Evolutionary conservation across 2,329 filamentous ascomycete species (phyloP), one percentile per base, ranked within the genome.

Genomic region (Hirsutella thompsonii): DNA sequence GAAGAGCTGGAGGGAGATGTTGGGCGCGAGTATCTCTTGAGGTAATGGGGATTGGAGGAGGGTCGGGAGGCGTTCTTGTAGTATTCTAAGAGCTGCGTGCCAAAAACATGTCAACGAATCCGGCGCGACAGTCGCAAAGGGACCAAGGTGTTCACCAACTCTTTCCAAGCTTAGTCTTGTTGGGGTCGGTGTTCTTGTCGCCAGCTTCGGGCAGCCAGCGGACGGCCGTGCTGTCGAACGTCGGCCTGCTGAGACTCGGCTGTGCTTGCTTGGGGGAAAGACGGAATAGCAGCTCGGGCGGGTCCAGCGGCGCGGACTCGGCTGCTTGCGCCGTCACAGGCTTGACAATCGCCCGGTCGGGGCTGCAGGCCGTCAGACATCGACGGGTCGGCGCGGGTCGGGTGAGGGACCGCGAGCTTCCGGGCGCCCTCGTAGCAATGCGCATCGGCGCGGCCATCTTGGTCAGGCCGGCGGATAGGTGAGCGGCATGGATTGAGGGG

Each of bases 21-120:
- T 74, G 28, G 85, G 80, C 33, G 82, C 78, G 48, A 93, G 77
- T 46, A 94, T 74, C 44, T 87, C 79, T 51, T 83, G 76, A 14
- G 87, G 79, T 5, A 82, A 66, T 2, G 79, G 79, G 1, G 74
- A 73, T 52, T 81, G 74, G 19, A 83, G 69, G 41, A 83, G 69
- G 2, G 74, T 79, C 38, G 79, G 79, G n/a, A 83, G 67, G 47
- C 72, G 74, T 47, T 78, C 69, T 64, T 82, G 78, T 29, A 83
- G 70, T 41, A 78, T 70, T 40, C 77, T 68, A 10, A 83, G 66
- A 46, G 79, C 79, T 81, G 16, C n/a, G 3, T 3, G n/a, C 2
- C 4, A 8, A 8, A 52, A 35, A 37, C 42, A 16, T n/a, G 20
- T 32, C 26, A 49, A 37, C 49, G 42, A 38, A 28, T 20, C 9